Evolutionary conservation across 2,329 filamentous ascomycete genomes (phyloP).

Genomic region (Arthroderma sp.): DNA sequence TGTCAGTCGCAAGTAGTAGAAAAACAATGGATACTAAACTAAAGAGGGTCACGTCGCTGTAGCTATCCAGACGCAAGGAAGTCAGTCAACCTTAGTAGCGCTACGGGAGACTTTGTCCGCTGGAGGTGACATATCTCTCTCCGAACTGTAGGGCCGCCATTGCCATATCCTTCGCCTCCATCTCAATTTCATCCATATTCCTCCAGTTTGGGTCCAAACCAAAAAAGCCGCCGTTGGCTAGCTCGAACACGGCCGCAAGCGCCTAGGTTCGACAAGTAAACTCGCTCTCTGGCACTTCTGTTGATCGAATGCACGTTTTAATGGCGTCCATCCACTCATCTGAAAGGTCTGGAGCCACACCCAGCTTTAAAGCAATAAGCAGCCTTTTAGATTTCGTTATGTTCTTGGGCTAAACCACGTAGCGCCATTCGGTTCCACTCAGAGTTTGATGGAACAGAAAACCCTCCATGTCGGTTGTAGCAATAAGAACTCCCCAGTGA

Average conservation of each 20-base stretch:
- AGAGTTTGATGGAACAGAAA: conserved; percentile 12
- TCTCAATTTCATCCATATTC: conserved; percentile 11
- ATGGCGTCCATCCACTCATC: conserved; percentile 14
- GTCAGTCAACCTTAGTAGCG: not conserved
- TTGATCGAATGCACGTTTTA: conserved; percentile 10
- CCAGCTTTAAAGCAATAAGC: conserved; percentile 12
- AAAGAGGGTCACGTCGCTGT: too few relatives aligned
- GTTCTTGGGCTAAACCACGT: conserved; percentile 6
- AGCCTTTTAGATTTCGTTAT: conserved; percentile 10
- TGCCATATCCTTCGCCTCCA: conserved; percentile 9
- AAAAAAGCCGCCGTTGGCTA: conserved; percentile 13
- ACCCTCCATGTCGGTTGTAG: conserved; percentile 7
- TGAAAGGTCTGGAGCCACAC: conserved; percentile 9
- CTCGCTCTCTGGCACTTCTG: conserved; percentile 6
- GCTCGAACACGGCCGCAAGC: conserved; percentile 13
- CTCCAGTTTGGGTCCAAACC: conserved; percentile 12
- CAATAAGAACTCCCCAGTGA: conserved; percentile 15
- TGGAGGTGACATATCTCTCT: not conserved
- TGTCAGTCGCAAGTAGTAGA: too few relatives aligned
- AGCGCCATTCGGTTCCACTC: conserved; percentile 8
- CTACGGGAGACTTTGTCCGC: not conserved
- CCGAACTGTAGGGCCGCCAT: not conserved
- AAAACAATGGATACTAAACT: too few relatives aligned
- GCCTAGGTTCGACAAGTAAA: conserved; percentile 14
- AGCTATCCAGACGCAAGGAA: too few relatives aligned